Conservation (phyloP, 2,329 filamentous ascomycete genomes). For the Colletotrichum abscissum region DNA sequence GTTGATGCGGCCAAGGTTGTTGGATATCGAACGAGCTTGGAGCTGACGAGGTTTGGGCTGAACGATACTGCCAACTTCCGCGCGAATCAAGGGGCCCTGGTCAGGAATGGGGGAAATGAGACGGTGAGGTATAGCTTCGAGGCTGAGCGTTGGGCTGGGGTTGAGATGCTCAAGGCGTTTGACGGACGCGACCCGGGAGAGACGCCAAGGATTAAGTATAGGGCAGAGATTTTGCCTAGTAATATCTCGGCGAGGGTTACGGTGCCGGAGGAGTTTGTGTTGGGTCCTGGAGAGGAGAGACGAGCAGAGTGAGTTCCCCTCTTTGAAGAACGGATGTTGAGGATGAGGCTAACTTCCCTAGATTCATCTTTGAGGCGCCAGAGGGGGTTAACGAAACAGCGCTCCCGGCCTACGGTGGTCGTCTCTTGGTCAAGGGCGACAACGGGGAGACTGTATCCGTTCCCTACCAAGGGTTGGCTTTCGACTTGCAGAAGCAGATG, state of each 20-base stretch:
- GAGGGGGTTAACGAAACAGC: conserved; percentile 41
- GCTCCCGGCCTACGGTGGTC: conserved; percentile 48
- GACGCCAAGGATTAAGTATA: conserved; percentile 35
- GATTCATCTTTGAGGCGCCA: conserved; percentile 41
- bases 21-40: conserved; percentile 46
- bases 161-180: conserved; percentile 39
- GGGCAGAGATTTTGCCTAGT: conserved; percentile 36
- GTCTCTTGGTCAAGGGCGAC: conserved; percentile 44
- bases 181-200: conserved; percentile 6
- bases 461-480: conserved; percentile 39
- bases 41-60: conserved; percentile 49
- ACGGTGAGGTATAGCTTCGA: conserved; percentile 23
- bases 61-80: conserved; percentile 55
- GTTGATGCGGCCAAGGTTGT: conserved; percentile 52
- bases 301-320: conserved; percentile 12
- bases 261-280: conserved; percentile 34
- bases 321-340: fast-evolving
- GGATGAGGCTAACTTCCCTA: background rate
- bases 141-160: conserved; percentile 29
- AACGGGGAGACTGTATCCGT: conserved; percentile 46
- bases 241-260: conserved; percentile 28
- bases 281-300: conserved; percentile 20
- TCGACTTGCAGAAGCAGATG: conserved; percentile 30
- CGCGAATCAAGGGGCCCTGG: conserved; percentile 14
- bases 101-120: conserved; percentile 10